These are phyloP conservation scores for Spathaspora girioi DNA, from an alignment of 805 yeast genomes.

Conservation along the genomic window DNA sequence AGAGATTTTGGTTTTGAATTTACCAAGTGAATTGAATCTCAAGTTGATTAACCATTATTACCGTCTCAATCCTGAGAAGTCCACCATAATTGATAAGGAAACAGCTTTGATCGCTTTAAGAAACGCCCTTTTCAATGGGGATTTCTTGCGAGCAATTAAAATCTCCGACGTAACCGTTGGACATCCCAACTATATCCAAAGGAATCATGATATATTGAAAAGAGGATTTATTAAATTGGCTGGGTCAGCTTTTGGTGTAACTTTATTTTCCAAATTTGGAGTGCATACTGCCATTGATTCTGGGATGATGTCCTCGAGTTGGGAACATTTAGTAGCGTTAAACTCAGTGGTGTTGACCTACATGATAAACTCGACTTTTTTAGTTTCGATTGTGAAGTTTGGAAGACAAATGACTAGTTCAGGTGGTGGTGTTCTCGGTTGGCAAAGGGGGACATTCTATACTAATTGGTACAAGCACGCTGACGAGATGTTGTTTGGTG, in stretches of 20 bases:
- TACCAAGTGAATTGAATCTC: slow-evolving; percentile 29
- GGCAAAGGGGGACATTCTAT: slow-evolving; percentile 64
- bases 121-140: slow-evolving; percentile 53
- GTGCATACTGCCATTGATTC: slow-evolving; percentile 33
- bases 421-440: slow-evolving; percentile 54
- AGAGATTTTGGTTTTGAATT: slow-evolving; percentile 26
- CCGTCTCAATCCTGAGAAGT: slow-evolving; percentile 18
- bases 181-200: slow-evolving; percentile 44
- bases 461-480: slow-evolving; percentile 61
- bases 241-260: slow-evolving; percentile 28
- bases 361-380: slow-evolving; percentile 37
- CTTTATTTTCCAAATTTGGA: slow-evolving; percentile 40
- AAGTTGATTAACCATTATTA: slow-evolving; percentile 23
- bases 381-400: slow-evolving; percentile 36
- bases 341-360: slow-evolving; percentile 45
- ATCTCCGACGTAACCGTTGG: slow-evolving; percentile 62
- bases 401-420: slow-evolving; percentile 35
- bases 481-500: slow-evolving; percentile 65
- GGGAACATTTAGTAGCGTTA: slow-evolving; percentile 40
- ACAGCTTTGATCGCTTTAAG: slow-evolving; percentile 63
- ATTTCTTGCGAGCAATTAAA: slow-evolving; percentile 52
- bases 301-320: slow-evolving; percentile 35
- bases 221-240: slow-evolving; percentile 27
- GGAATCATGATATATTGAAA: slow-evolving; percentile 27
- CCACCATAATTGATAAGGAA: slow-evolving; percentile 26